These are phyloP conservation scores for Panicum virgatum DNA, from an alignment of 202 grass and related monocot genomes.

Conservation along the genomic window DNA sequence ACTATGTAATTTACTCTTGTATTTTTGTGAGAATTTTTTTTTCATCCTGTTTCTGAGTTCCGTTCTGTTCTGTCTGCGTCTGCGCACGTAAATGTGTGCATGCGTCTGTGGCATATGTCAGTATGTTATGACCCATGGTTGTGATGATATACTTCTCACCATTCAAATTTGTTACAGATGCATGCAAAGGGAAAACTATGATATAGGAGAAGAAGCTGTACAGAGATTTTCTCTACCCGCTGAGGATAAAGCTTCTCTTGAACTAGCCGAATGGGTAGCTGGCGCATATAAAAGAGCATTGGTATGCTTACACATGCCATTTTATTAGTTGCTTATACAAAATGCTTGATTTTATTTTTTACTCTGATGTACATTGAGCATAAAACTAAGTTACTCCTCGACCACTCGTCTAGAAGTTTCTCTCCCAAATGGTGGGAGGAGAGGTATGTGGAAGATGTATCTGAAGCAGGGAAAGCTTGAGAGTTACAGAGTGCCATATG, in stretches of 20 bases:
- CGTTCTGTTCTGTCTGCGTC: neutral
- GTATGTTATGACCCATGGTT: constrained; percentile 19
- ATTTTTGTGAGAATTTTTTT: constrained; percentile 8
- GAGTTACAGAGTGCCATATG: neutral
- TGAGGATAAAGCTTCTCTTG: constrained; percentile 93
- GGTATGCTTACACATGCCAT: constrained; percentile 42
- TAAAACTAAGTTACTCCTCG: neutral
- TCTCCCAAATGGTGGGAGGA: neutral
- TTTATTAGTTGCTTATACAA: neutral
- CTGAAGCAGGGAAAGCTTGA: neutral
- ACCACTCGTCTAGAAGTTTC: neutral
- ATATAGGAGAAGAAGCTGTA: constrained; percentile 90
- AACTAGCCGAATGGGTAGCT: constrained; percentile 85
- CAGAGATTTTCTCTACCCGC: constrained; percentile 82
- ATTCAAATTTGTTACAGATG: constrained; percentile 65
- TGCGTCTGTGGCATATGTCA: neutral
- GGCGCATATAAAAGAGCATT: constrained; percentile 76
- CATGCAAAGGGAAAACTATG: constrained; percentile 91
- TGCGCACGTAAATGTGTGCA: neutral
- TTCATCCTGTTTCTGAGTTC: neutral
- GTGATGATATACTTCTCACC: constrained; percentile 22
- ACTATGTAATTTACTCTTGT: neutral
- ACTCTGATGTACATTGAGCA: neutral
- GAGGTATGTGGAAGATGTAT: neutral
- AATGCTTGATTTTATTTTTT: neutral